These are phyloP conservation scores for Jamesozyma gamospora DNA, from an alignment of 805 yeast species.

Conservation along the genomic window DNA sequence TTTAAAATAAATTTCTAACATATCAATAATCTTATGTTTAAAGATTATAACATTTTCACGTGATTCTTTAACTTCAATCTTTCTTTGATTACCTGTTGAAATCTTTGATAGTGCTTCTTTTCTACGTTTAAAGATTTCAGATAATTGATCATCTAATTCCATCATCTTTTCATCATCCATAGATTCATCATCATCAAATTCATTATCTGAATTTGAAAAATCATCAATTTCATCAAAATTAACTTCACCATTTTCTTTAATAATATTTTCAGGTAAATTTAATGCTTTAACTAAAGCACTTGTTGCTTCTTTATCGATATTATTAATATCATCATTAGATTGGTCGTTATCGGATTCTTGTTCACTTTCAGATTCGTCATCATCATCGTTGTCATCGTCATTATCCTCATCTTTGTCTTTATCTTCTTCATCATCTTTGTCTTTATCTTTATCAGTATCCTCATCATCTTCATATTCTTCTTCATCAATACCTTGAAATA, in stretches of 20 bases:
- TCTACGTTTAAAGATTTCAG: slow-evolving; percentile 77
- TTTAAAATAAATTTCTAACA: slow-evolving; percentile 55
- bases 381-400: slow-evolving; percentile 16
- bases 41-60: slow-evolving; percentile 68
- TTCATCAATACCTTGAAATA: slow-evolving; percentile 59
- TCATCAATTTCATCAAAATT: slow-evolving; percentile 40
- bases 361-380: slow-evolving; percentile 14
- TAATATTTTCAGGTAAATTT: slow-evolving; percentile 46
- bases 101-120: slow-evolving; percentile 50
- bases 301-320: slow-evolving; percentile 46
- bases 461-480: slow-evolving; percentile 30
- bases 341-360: slow-evolving; percentile 24
- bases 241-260: slow-evolving; percentile 35
- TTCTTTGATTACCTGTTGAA: slow-evolving; percentile 55
- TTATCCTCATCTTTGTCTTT: slow-evolving; percentile 25
- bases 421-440: slow-evolving; percentile 25
- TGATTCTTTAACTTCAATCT: slow-evolving; percentile 67
- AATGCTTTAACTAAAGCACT: slow-evolving; percentile 60
- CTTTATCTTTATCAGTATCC: slow-evolving; percentile 27
- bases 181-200: slow-evolving; percentile 57
- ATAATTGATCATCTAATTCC: slow-evolving; percentile 77
- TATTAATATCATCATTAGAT: slow-evolving; percentile 30
- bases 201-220: slow-evolving; percentile 31
- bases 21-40: slow-evolving; percentile 68
- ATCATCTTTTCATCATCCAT: slow-evolving; percentile 97